Conservation (phyloP, 2,329 filamentous ascomycete species). For the Pseudogymnoascus sp. region DNA sequence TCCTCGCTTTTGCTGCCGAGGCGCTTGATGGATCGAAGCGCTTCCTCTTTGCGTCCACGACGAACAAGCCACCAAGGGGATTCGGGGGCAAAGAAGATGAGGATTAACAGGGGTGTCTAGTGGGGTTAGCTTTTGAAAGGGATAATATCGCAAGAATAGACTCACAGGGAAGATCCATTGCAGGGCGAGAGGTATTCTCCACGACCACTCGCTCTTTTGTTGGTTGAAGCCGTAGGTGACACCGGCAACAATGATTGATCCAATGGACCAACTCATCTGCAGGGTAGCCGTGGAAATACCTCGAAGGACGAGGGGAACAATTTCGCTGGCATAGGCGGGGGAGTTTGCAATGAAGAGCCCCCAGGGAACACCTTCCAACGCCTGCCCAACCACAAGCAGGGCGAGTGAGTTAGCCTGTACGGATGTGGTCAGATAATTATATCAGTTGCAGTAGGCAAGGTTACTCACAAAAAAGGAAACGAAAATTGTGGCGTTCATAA, state of each 20-base stretch:
- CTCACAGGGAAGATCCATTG: conserved; percentile 47
- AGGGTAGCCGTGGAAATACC: conserved; percentile 50
- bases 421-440: conserved; percentile 15
- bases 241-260: conserved; percentile 49
- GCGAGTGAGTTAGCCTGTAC: conserved; percentile 26
- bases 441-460: neutral
- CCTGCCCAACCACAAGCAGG: conserved; percentile 42
- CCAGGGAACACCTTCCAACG: conserved; percentile 53
- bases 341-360: conserved; percentile 56
- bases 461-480: conserved; percentile 46
- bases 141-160: neutral
- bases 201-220: conserved; percentile 26
- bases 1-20: conserved; percentile 37
- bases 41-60: conserved; percentile 32
- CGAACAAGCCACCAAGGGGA: conserved; percentile 43
- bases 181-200: conserved; percentile 44
- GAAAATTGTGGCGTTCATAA: conserved; percentile 51
- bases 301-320: conserved; percentile 48
- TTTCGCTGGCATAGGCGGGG: conserved; percentile 52
- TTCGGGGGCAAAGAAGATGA: conserved; percentile 38
- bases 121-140: neutral
- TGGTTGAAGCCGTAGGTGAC: conserved; percentile 45
- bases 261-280: conserved; percentile 58
- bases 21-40: conserved; percentile 38
- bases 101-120: conserved; percentile 42